A percentile compares a stretch with the other conserved stretches of the same genome.
Evolutionary conservation across 164 flowering plant species (phyloP).

Genomic region (Kingdonia uniflora): DNA sequence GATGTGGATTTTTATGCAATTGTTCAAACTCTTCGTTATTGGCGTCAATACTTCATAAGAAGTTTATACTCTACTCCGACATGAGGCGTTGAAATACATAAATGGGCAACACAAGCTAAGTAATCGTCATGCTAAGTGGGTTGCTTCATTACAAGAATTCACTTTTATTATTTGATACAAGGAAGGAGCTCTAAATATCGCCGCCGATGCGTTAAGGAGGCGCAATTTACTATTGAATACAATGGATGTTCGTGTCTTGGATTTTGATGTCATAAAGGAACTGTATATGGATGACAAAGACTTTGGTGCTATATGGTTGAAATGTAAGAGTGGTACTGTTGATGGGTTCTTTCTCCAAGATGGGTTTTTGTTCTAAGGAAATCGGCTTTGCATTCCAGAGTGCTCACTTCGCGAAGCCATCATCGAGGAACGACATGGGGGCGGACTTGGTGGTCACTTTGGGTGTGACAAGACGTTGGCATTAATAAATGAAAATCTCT

Average conservation of each 20-base stretch:
- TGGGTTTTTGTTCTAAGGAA: slow-evolving; percentile 5
- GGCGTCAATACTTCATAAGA: background rate
- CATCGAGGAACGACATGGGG: slow-evolving; percentile 9
- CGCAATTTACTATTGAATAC: background rate
- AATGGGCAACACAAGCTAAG: slow-evolving; percentile 2
- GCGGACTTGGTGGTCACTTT: slow-evolving; percentile 15
- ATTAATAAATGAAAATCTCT: slow-evolving; percentile 6
- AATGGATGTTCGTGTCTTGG: background rate
- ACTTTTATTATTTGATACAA: background rate
- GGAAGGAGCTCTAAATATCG: background rate
- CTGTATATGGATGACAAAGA: slow-evolving; percentile 4
- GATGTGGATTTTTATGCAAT: slow-evolving; percentile 10
- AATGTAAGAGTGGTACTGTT: background rate
- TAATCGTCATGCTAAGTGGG: slow-evolving; percentile 8
- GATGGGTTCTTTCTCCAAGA: background rate
- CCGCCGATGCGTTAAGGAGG: slow-evolving; percentile 9
- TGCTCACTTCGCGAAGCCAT: slow-evolving; percentile 1
- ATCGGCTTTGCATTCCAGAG: slow-evolving; percentile 1
- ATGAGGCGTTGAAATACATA: slow-evolving; percentile 6
- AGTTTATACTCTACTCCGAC: background rate
- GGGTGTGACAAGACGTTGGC: slow-evolving; percentile 14
- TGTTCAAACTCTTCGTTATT: slow-evolving; percentile 1
- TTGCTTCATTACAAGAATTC: slow-evolving; percentile 1
- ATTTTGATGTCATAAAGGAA: slow-evolving; percentile 7
- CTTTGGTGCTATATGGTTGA: slow-evolving; percentile 1